A percentile compares a stretch with the other conserved stretches of the same genome.
These are phyloP conservation scores for Sclerotinia minor DNA, from an alignment of 2,329 filamentous ascomycete species.

Conservation along the genomic window DNA sequence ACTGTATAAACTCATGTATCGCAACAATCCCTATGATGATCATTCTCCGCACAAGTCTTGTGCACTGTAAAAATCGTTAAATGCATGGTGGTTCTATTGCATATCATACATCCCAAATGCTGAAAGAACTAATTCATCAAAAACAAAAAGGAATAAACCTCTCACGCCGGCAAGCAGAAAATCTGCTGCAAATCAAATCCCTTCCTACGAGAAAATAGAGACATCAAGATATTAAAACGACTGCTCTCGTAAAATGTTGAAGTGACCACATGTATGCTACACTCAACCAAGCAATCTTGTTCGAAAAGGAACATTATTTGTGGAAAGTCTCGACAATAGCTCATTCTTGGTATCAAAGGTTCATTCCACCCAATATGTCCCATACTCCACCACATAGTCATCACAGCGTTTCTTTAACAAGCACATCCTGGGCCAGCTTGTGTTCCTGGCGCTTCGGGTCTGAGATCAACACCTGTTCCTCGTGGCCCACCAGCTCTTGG, in stretches of 20 bases:
- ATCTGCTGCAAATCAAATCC: slow-evolving; percentile 35
- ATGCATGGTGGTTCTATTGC: slow-evolving; percentile 42
- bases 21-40: not conserved
- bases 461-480: slow-evolving; percentile 61
- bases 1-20: slow-evolving; percentile 4
- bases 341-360: slow-evolving; percentile 28
- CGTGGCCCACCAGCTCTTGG: slow-evolving; percentile 60
- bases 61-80: slow-evolving; percentile 16
- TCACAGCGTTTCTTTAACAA: slow-evolving; percentile 50
- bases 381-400: slow-evolving; percentile 29
- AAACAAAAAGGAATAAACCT: slow-evolving; percentile 33
- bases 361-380: slow-evolving; percentile 29
- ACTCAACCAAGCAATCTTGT: slow-evolving; percentile 31
- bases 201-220: slow-evolving; percentile 36
- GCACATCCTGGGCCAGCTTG: slow-evolving; percentile 62
- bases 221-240: slow-evolving; percentile 42
- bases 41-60: slow-evolving; percentile 1
- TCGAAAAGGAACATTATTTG: slow-evolving; percentile 31
- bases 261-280: slow-evolving; percentile 33
- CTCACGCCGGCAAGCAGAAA: slow-evolving; percentile 40
- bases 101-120: slow-evolving; percentile 44
- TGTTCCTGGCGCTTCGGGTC: slow-evolving; percentile 55
- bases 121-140: slow-evolving; percentile 36
- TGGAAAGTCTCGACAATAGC: slow-evolving; percentile 28
- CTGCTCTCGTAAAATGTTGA: slow-evolving; percentile 35